phyloP scores from a whole-genome alignment of 2,329 filamentous ascomycete genomes.

The Acarospora socialis region DNA sequence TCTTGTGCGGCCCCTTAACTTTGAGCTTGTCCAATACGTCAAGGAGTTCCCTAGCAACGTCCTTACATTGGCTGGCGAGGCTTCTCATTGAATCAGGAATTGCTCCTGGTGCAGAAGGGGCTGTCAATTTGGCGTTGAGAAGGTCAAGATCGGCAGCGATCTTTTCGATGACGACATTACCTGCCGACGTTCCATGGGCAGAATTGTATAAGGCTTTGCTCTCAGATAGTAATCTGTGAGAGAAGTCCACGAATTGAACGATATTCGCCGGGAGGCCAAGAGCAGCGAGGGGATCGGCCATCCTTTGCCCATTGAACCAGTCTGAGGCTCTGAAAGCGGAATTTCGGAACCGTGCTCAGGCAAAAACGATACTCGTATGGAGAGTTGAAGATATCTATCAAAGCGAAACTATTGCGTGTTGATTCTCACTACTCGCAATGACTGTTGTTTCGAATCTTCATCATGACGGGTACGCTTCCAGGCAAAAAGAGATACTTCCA shows the following conservation, averaged over 20 bases:
- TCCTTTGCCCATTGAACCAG: too few relatives aligned
- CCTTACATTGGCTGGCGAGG: conserved; percentile 3
- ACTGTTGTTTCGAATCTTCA: too few relatives aligned
- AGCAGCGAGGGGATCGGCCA: conserved; percentile 7
- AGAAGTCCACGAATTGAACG: conserved; percentile 9
- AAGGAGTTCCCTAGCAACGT: conserved; percentile 2
- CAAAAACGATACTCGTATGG: too few relatives aligned
- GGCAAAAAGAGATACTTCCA: too few relatives aligned
- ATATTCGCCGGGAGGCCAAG: conserved; percentile 8
- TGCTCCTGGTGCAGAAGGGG: too few relatives aligned
- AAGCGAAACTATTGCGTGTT: too few relatives aligned
- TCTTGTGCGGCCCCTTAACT: conserved; percentile 5
- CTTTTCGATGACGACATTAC: neutral
- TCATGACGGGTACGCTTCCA: too few relatives aligned
- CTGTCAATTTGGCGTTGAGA: neutral
- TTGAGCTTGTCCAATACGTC: conserved; percentile 3
- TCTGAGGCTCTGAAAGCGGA: too few relatives aligned
- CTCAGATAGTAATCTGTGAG: too few relatives aligned
- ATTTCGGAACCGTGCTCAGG: too few relatives aligned
- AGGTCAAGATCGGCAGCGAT: neutral
- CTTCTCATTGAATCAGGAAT: neutral
- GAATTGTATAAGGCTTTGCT: conserved; percentile 2
- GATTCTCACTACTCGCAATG: too few relatives aligned
- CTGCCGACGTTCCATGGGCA: conserved; percentile 1
- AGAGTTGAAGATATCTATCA: too few relatives aligned